Percentiles rank a stretch among this genome's conserved stretches.
phyloP scores from a whole-genome alignment of 768 basidiomycete genomes.

The Leucocoprinus sp. region DNA sequence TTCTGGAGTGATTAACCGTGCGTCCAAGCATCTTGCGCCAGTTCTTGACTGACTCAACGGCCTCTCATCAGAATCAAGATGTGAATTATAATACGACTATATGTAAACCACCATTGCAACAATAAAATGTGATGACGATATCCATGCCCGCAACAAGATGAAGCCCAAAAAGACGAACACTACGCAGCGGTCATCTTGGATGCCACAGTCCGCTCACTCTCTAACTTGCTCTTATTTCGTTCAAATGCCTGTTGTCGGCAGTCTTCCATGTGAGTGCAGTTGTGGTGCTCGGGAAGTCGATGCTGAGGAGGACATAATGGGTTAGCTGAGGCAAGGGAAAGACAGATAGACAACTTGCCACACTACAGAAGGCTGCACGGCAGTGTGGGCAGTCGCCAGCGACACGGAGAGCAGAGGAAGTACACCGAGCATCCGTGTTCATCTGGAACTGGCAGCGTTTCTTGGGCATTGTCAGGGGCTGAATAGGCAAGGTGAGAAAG shows the following conservation, averaged over 20 bases:
- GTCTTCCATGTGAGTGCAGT: slow-evolving; percentile 74
- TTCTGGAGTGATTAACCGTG: too few species aligned
- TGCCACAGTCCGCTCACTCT: slow-evolving; percentile 81
- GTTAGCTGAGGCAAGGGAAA: neutral
- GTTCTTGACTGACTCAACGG: neutral
- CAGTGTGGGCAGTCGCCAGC: slow-evolving; percentile 84
- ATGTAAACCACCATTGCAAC: slow-evolving; percentile 7
- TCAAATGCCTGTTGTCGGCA: slow-evolving; percentile 86
- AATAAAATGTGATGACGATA: slow-evolving; percentile 1
- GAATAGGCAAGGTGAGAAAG: slow-evolving; percentile 3
- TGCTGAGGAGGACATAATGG: slow-evolving; percentile 40
- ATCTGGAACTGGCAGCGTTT: slow-evolving; percentile 74
- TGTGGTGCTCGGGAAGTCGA: slow-evolving; percentile 83
- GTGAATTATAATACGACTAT: slow-evolving; percentile 13
- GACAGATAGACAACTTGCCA: slow-evolving; percentile 35
- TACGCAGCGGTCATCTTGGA: slow-evolving; percentile 82
- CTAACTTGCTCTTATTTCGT: slow-evolving; percentile 79
- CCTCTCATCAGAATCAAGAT: neutral
- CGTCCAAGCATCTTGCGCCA: slow-evolving; percentile 1
- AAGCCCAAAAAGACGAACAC: slow-evolving; percentile 12
- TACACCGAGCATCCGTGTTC: slow-evolving; percentile 51
- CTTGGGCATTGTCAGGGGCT: slow-evolving; percentile 32
- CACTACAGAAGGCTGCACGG: slow-evolving; percentile 65
- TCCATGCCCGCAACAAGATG: slow-evolving; percentile 5
- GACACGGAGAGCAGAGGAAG: slow-evolving; percentile 71